phyloP scores from a whole-genome alignment of 495 filamentous ascomycete species.

The Pseudomonodictys pantanalensis region DNA sequence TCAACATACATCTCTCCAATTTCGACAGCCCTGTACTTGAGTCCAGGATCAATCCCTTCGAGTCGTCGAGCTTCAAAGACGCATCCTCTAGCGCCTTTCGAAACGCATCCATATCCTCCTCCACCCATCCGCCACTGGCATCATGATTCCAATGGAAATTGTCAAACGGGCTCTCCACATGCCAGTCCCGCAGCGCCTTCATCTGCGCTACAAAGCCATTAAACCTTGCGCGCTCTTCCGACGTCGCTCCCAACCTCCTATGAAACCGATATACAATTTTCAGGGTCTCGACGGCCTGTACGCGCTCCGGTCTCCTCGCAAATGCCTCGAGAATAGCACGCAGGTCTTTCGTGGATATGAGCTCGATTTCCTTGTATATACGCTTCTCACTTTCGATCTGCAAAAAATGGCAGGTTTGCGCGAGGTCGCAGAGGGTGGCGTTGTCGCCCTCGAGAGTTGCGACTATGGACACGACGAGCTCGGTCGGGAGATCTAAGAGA shows the following conservation, averaged over 20 bases:
- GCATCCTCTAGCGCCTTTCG: constrained; percentile 8
- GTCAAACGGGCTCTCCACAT: constrained; percentile 27
- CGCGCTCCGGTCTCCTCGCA: constrained; percentile 4
- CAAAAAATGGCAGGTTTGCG: constrained; percentile 3
- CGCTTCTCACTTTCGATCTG: constrained; percentile 10
- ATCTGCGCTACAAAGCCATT: constrained; percentile 7
- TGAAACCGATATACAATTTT: constrained; percentile 16
- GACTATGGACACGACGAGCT: constrained; percentile 16
- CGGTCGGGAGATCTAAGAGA: constrained; percentile 11
- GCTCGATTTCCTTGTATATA: constrained; percentile 18
- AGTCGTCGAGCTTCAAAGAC: neutral
- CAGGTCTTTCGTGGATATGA: constrained; percentile 12
- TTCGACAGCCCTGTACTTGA: constrained; percentile 10
- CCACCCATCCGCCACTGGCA: neutral
- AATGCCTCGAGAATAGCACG: constrained; percentile 10
- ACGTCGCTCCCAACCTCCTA: neutral
- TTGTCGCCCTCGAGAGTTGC: constrained; percentile 3
- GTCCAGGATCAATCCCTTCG: neutral
- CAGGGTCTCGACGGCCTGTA: constrained; percentile 13
- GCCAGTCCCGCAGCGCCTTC: constrained; percentile 14
- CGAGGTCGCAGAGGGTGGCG: constrained; percentile 6
- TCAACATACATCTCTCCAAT: constrained; percentile 18
- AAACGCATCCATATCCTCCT: constrained; percentile 23
- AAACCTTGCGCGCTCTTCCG: constrained; percentile 5
- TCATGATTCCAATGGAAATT: constrained; percentile 11